These are phyloP conservation scores for Torrubiella hemipterigena DNA, from an alignment of 2,329 filamentous ascomycete species.

Conservation along the genomic window DNA sequence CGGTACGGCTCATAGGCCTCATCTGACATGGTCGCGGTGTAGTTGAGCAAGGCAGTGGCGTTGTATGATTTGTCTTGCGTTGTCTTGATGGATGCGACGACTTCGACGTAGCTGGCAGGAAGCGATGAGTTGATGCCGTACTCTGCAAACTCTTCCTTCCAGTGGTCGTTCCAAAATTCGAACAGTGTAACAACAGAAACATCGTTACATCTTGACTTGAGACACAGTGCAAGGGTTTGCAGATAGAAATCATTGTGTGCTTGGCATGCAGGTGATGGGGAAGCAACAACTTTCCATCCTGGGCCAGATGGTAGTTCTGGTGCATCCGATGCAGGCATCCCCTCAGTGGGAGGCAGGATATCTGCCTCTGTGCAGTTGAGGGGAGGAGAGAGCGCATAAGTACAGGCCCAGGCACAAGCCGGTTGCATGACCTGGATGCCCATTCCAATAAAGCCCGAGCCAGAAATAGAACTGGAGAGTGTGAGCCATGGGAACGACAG, in stretches of 20 bases:
- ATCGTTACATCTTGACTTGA: slow-evolving; percentile 7
- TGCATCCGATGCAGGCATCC: slow-evolving; percentile 1
- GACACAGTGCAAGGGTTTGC: slow-evolving; percentile 10
- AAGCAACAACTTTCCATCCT: slow-evolving; percentile 7
- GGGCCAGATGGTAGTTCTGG: slow-evolving; percentile 6
- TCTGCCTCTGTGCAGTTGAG: slow-evolving; percentile 12
- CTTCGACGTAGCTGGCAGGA: no score
- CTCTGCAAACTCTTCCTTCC: slow-evolving; percentile 6
- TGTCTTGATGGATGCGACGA: slow-evolving; percentile 4
- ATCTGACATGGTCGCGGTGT: slow-evolving; percentile 5
- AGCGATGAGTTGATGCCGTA: slow-evolving; percentile 4
- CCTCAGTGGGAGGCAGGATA: not conserved
- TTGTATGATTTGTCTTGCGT: slow-evolving; percentile 4
- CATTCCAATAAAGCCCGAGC: slow-evolving; percentile 9
- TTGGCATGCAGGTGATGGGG: slow-evolving; percentile 8
- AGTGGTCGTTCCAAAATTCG: slow-evolving; percentile 8
- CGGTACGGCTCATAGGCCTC: slow-evolving; percentile 5
- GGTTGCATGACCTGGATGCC: slow-evolving; percentile 14
- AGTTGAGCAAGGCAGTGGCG: slow-evolving; percentile 6
- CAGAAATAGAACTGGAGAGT: no score
- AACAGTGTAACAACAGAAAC: slow-evolving; percentile 4
- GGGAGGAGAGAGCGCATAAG: slow-evolving; percentile 10
- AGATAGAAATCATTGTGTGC: slow-evolving; percentile 9
- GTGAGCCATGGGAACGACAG: no score
- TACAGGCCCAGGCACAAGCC: slow-evolving; percentile 17